phyloP scores from a whole-genome alignment of 2,329 filamentous ascomycete genomes.

The Epichloe baconii region DNA sequence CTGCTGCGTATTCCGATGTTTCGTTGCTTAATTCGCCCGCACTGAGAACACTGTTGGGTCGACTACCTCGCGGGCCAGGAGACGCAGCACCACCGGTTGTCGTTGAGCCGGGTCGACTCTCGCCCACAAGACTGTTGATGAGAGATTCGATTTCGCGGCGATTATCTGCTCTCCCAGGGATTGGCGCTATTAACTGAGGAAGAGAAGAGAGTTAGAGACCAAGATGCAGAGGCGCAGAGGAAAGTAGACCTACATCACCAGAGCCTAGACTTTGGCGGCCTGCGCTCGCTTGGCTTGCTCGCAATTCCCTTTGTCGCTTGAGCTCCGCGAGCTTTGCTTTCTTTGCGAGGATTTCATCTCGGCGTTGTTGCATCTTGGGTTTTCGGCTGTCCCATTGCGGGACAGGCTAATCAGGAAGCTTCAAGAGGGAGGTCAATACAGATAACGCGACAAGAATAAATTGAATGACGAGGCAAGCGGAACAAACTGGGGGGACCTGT shows the following conservation, averaged over 20 bases:
- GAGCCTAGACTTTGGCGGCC: conserved; percentile 55
- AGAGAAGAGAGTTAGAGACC: conserved; percentile 4
- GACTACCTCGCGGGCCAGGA: conserved; percentile 56
- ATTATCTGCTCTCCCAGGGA: conserved; percentile 53
- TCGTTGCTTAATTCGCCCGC: conserved; percentile 69
- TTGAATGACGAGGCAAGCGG: background rate
- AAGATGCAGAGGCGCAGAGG: background rate
- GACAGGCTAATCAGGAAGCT: conserved; percentile 14
- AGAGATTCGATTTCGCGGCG: conserved; percentile 72
- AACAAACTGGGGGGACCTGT: background rate
- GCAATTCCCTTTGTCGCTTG: conserved; percentile 78
- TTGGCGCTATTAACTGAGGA: conserved; percentile 46
- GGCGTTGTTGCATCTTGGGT: conserved; percentile 58
- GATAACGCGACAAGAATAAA: background rate
- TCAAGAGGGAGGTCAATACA: background rate
- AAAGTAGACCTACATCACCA: conserved; percentile 49
- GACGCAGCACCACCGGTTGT: conserved; percentile 50
- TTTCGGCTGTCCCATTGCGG: conserved; percentile 35
- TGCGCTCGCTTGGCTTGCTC: conserved; percentile 61
- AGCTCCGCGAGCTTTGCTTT: conserved; percentile 94
- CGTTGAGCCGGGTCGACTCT: conserved; percentile 59
- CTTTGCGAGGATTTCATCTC: conserved; percentile 94
- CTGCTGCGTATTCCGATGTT: conserved; percentile 46
- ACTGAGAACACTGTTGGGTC: conserved; percentile 78
- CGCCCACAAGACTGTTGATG: conserved; percentile 71